Conservation (phyloP, 306 rosid genomes). For the Vigna nakashimae region DNA sequence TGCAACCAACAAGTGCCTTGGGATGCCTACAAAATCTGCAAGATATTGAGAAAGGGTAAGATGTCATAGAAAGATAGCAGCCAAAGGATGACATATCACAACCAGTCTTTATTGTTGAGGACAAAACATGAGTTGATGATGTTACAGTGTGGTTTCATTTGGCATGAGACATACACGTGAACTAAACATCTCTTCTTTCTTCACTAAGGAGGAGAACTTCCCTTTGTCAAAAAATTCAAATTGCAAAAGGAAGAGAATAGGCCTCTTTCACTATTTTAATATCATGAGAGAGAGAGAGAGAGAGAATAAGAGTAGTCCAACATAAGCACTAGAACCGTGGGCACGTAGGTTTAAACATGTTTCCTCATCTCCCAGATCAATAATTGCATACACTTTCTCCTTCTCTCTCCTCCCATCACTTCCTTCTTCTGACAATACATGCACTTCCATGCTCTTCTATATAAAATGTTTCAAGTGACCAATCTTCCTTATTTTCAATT, state of each 20-base stretch:
- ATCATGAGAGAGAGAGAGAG: constrained; percentile 34
- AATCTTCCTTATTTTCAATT: constrained; percentile 44
- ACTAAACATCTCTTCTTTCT: constrained; percentile 36
- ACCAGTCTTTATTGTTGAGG: constrained; percentile 55
- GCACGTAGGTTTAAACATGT: constrained; percentile 67
- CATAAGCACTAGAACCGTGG: constrained; percentile 64
- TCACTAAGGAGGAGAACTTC: constrained; percentile 31
- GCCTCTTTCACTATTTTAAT: constrained; percentile 31
- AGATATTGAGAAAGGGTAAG: constrained; percentile 51
- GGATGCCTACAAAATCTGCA: constrained; percentile 43
- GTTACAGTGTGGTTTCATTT: constrained; percentile 63
- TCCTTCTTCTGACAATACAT: constrained; percentile 33
- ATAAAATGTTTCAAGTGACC: constrained; percentile 52
- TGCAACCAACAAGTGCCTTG: constrained; percentile 42
- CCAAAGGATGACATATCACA: constrained; percentile 49
- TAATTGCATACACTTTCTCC: constrained; percentile 55
- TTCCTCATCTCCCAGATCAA: constrained; percentile 67
- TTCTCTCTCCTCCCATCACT: constrained; percentile 50
- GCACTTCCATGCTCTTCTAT: constrained; percentile 55
- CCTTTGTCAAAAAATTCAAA: neutral
- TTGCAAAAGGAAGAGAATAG: neutral
- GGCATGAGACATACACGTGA: constrained; percentile 66
- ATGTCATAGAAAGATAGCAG: constrained; percentile 41
- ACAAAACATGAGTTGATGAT: constrained; percentile 68
- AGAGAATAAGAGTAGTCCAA: constrained; percentile 38